Percentiles rank a stretch among this genome's conserved stretches.
Conservation (phyloP, 129 eudicot species). For the Gnaphalium uliginosum region DNA sequence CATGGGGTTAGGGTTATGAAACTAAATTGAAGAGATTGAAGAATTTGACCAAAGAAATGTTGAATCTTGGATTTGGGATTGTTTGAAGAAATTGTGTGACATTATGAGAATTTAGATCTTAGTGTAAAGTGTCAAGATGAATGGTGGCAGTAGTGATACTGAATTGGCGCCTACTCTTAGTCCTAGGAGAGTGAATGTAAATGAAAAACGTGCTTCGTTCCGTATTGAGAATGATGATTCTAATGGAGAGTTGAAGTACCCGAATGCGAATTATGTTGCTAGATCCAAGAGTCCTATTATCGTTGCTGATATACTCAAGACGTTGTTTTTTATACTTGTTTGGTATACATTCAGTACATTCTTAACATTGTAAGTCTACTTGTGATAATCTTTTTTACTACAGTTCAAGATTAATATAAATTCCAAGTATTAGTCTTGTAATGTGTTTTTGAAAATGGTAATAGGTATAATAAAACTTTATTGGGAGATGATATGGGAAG, state of each 20-base stretch:
- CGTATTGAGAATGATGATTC: conserved; percentile 48
- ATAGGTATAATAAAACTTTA: conserved; percentile 81
- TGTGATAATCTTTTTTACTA: background rate
- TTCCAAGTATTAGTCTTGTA: background rate
- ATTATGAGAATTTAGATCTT: conserved; percentile 21
- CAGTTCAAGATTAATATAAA: background rate
- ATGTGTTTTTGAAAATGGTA: conserved; percentile 7
- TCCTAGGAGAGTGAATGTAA: conserved; percentile 33
- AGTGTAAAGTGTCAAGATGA: conserved; percentile 37
- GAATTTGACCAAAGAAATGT: conserved; percentile 3
- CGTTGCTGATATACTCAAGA: conserved; percentile 72
- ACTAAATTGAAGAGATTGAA: conserved; percentile 6
- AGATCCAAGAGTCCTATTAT: conserved; percentile 40
- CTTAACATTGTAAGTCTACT: conserved; percentile 76
- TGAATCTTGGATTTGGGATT: conserved; percentile 33
- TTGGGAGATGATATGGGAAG: conserved; percentile 85
- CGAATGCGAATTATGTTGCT: conserved; percentile 21
- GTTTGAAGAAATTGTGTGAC: conserved; percentile 28
- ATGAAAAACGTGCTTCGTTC: conserved; percentile 49
- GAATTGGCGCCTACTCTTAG: conserved; percentile 37
- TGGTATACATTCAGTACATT: conserved; percentile 93
- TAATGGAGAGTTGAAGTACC: conserved; percentile 21
- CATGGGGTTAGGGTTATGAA: conserved; percentile 14
- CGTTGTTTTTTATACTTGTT: conserved; percentile 71
- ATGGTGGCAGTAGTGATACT: conserved; percentile 34